Base-by-base conservation (phyloP, 2,329 filamentous ascomycete species). In the Cytospora schulzeri region DNA sequence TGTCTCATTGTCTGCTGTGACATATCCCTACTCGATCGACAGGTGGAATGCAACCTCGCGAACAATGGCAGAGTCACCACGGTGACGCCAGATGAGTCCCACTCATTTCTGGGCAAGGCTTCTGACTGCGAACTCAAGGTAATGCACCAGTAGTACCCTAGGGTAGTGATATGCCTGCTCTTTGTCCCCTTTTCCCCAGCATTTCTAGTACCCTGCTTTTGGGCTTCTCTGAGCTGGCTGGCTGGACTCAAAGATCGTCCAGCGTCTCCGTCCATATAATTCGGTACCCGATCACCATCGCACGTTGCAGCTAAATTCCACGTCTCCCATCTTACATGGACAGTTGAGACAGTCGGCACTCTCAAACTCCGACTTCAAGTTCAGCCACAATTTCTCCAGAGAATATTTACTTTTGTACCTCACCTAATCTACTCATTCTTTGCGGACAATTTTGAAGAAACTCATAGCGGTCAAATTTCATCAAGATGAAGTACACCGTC, bases 401-500 rank as follows among this genome's bases (percentile, higher is more conserved):
- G 7, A 24, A 4, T 5, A 5, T 48, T n/a, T 4, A 11, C 11
- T 14, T 11, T 22, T 48, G 4, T 48, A 11, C 22, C 6, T 48
- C 41, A 22, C 5, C 45, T 48, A 8, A 9, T 48, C 45, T 24
- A 2, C n/a, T 14, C 11, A 22, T 11, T 4, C n/a, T 24, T 12
- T 12, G 9, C 9, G 19, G 14, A 9, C 9, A 54, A 29, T 28
- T 14, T n/a, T 24, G 24, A 17, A 14, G 4, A n/a, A 15, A 8
- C 15, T 26, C 45, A 48, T 14, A 48, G n/a, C 22, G n/a, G 22
- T 9, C n/a, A 48, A 22, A 8, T 6, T 48, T 19, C 17, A 12
- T 22, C 57, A 62, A 33, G 19, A 69, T 69, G 67, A 65, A 65
- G 28, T 41, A 68, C 66, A 51, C 58, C 31, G 65, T 62, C 45